Percentiles rank a stretch among this genome's conserved stretches.
Conservation (phyloP, 768 basidiomycete genomes). For the Boletus eberwhitei region DNA sequence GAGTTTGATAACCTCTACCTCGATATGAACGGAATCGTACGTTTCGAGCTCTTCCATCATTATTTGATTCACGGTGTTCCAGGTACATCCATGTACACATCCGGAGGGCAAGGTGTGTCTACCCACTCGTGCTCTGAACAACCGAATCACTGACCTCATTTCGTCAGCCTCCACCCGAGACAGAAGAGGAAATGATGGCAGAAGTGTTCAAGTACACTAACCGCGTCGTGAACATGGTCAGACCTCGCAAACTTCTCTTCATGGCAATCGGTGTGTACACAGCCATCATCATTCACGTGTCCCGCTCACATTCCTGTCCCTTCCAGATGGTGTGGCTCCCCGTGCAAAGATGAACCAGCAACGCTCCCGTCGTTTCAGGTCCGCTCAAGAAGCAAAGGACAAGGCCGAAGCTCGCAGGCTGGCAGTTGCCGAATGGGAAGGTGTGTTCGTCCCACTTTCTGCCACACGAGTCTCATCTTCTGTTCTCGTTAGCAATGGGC, state of each 20-base stretch:
- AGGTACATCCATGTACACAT: constrained; percentile 99
- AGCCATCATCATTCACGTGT: not conserved
- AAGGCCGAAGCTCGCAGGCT: constrained; percentile 87
- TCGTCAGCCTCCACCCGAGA: constrained; percentile 85
- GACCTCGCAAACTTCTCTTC: constrained; percentile 92
- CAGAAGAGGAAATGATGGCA: constrained; percentile 99
- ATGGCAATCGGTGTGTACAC: constrained; percentile 88
- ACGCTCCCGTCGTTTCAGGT: constrained; percentile 91
- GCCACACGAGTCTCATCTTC: not conserved
- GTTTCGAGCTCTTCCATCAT: constrained; percentile 19
- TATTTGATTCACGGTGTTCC: not conserved
- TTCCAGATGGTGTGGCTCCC: constrained; percentile 89
- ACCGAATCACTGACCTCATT: not conserved
- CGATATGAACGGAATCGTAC: constrained; percentile 98
- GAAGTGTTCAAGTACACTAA: constrained; percentile 97
- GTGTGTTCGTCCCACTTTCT: constrained; percentile 36
- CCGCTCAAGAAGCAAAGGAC: constrained; percentile 91
- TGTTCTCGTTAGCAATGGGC: constrained; percentile 74
- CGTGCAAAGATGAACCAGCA: constrained; percentile 99
- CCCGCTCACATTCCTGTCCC: constrained; percentile 1
- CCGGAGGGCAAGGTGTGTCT: constrained; percentile 85
- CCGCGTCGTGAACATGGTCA: constrained; percentile 93
- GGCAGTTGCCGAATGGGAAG: constrained; percentile 82
- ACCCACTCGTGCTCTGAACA: not conserved
- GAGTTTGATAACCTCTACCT: constrained; percentile 97